Conservation (phyloP, 78 protist species). For the Cavenderia fasciculata region DNA sequence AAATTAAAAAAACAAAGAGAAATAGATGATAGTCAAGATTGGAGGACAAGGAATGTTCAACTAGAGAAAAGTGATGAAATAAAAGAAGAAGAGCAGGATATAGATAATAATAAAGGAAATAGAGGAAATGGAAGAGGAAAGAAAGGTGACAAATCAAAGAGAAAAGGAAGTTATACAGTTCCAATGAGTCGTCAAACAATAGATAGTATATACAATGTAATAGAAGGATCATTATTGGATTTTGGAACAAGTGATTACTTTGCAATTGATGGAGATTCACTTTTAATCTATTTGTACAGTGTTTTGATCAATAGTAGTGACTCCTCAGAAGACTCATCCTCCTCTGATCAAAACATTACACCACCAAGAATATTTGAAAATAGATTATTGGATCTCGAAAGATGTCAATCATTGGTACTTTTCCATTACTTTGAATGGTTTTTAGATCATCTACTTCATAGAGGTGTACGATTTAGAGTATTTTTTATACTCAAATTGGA, state of each 20-base stretch:
- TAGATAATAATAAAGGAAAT: too few species aligned
- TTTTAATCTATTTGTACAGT: conserved; percentile 5
- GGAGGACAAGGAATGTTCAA: too few species aligned
- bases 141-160: not conserved
- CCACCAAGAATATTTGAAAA: not conserved
- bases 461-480: not conserved
- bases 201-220: not conserved
- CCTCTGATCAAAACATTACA: not conserved
- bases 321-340: too few species aligned
- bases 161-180: not conserved
- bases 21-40: too few species aligned
- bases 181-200: too few species aligned
- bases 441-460: not conserved
- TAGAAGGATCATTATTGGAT: not conserved
- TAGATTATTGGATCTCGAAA: not conserved
- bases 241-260: conserved; percentile 28
- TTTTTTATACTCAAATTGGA: not conserved
- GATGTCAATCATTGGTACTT: conserved; percentile 1
- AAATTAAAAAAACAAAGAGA: too few species aligned
- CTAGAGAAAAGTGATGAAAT: too few species aligned
- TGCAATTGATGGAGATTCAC: conserved; percentile 37
- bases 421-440: conserved; percentile 18
- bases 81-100: too few species aligned
- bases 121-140: too few species aligned
- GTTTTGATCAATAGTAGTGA: too few species aligned